Conservation (phyloP, 2,329 filamentous ascomycete species). For the Hirsutella thompsonii region DNA sequence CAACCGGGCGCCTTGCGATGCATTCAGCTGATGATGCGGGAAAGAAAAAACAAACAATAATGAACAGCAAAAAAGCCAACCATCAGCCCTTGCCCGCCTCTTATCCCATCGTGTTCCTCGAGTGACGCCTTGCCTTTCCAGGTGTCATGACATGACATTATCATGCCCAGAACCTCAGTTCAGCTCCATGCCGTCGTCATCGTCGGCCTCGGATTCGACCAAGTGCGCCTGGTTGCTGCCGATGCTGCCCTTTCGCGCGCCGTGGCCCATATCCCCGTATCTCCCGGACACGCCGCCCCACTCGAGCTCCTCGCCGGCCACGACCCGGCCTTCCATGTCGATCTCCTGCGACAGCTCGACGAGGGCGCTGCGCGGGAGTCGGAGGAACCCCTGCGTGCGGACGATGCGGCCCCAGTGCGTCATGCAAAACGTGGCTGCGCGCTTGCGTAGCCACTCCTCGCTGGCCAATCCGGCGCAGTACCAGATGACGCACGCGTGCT, state of each 20-base stretch:
- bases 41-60: background rate
- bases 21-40: background rate
- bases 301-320: conserved; percentile 73
- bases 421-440: conserved; percentile 79
- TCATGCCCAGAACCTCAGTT: conserved; percentile 13
- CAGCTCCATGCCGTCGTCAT: conserved; percentile 52
- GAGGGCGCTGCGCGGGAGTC: conserved; percentile 63
- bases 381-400: conserved; percentile 74
- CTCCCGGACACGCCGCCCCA: conserved; percentile 35
- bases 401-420: conserved; percentile 93
- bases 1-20: conserved; percentile 7
- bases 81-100: too few relatives aligned
- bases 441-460: conserved; percentile 86
- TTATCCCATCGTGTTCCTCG: too few relatives aligned
- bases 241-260: conserved; percentile 43
- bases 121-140: too few relatives aligned
- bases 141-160: too few relatives aligned
- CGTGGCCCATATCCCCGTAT: conserved; percentile 26
- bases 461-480: conserved; percentile 81
- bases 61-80: background rate
- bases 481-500: conserved; percentile 93
- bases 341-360: conserved; percentile 91
- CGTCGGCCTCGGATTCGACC: conserved; percentile 43
- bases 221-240: conserved; percentile 45
- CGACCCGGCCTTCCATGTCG: conserved; percentile 80